These are phyloP conservation scores for Vigna angularis DNA, from an alignment of 306 rosid genomes.

Conservation along the genomic window DNA sequence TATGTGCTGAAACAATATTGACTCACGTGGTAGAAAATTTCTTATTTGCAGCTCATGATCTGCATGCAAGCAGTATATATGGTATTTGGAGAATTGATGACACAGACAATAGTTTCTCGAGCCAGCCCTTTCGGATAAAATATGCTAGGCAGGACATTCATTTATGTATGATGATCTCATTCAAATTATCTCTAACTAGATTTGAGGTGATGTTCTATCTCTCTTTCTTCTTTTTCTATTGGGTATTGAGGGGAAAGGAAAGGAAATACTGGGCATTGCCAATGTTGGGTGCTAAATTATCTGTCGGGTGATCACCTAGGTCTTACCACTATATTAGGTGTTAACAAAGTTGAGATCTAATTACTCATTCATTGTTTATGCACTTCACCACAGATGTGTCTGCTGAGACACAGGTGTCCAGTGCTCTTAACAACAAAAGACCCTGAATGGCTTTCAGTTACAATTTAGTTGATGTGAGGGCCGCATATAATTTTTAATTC, in stretches of 20 bases:
- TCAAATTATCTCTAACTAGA: conserved; percentile 65
- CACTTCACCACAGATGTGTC: neutral
- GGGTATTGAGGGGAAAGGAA: conserved; percentile 27
- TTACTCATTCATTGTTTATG: neutral
- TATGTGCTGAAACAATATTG: conserved; percentile 31
- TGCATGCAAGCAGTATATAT: conserved; percentile 48
- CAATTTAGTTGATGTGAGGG: neutral
- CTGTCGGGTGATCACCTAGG: conserved; percentile 3
- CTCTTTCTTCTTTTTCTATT: conserved; percentile 26
- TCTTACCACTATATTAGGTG: conserved; percentile 1
- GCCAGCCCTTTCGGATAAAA: conserved; percentile 88
- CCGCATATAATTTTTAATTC: neutral
- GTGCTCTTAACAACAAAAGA: neutral
- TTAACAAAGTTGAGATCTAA: conserved; percentile 16
- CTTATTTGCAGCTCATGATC: conserved; percentile 74
- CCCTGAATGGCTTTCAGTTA: neutral
- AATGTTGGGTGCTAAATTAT: conserved; percentile 1
- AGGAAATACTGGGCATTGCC: conserved; percentile 1
- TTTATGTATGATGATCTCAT: conserved; percentile 87
- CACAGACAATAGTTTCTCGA: conserved; percentile 87
- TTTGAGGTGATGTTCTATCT: conserved; percentile 66
- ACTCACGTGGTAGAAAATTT: conserved; percentile 1
- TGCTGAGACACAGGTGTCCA: neutral
- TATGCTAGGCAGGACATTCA: conserved; percentile 89
- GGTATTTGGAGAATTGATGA: conserved; percentile 94